A percentile compares a stretch with the other conserved stretches of the same genome.
phyloP scores from a whole-genome alignment of 2,329 filamentous ascomycete genomes.

The Neofusicoccum umdonicola region DNA sequence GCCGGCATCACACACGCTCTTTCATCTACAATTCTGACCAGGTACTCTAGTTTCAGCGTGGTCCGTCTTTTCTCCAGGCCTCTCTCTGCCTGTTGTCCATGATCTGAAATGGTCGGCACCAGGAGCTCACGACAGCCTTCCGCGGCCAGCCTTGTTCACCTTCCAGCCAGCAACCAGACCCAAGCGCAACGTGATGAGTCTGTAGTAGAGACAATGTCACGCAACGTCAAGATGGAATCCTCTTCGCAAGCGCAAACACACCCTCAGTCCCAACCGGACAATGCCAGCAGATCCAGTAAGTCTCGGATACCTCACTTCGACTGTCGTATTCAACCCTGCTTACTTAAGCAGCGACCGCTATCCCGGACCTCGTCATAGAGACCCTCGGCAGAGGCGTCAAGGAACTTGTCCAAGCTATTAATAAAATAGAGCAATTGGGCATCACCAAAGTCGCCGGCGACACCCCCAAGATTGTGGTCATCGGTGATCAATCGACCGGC shows the following conservation, averaged over 20 bases:
- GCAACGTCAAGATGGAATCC: not conserved
- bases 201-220: not conserved
- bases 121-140: not conserved
- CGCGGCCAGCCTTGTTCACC: not conserved
- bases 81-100: too few relatives aligned
- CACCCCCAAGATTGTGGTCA: slow-evolving; percentile 75
- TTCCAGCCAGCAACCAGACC: not conserved
- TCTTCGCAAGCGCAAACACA: not conserved
- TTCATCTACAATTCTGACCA: too few relatives aligned
- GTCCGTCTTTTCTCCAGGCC: too few relatives aligned
- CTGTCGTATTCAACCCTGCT: not conserved
- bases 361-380: not conserved
- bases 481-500: slow-evolving; percentile 82
- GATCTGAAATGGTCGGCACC: not conserved
- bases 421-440: slow-evolving; percentile 64
- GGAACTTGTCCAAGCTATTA: slow-evolving; percentile 63
- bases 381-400: slow-evolving; percentile 43
- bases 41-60: too few relatives aligned
- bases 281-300: not conserved
- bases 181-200: not conserved
- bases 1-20: too few relatives aligned
- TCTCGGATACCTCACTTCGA: not conserved
- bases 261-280: not conserved
- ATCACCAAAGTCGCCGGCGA: slow-evolving; percentile 66
- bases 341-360: not conserved